Conservation (phyloP, 257 asterid genomes). For the Plantago ovata region DNA sequence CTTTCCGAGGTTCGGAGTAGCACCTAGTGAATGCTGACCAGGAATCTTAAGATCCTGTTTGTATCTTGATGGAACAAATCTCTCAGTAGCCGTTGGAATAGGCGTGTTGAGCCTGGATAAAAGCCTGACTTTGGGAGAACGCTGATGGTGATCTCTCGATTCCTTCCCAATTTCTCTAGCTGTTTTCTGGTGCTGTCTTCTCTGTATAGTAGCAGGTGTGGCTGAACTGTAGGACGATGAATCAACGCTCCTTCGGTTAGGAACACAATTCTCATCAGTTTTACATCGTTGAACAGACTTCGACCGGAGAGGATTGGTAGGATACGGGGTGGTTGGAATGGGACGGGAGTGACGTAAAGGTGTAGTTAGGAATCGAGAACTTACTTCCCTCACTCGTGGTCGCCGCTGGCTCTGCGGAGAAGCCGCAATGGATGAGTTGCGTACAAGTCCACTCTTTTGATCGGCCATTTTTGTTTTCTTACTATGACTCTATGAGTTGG, state of each 20-base stretch:
- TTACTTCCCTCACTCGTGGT: slow-evolving; percentile 35
- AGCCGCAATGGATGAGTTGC: no score
- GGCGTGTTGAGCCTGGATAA: slow-evolving; percentile 56
- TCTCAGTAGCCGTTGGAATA: slow-evolving; percentile 31
- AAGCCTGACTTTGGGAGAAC: slow-evolving; percentile 15
- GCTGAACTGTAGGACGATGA: slow-evolving; percentile 11
- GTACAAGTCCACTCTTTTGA: no score
- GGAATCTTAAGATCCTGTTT: slow-evolving; percentile 34
- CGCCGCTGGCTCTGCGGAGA: slow-evolving; percentile 20
- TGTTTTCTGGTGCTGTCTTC: slow-evolving; percentile 25
- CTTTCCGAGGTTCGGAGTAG: slow-evolving; percentile 39
- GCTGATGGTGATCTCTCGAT: slow-evolving; percentile 19
- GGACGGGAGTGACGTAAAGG: slow-evolving; percentile 27
- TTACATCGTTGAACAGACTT: slow-evolving; percentile 27
- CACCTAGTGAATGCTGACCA: slow-evolving; percentile 59
- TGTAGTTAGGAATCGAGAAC: slow-evolving; percentile 36
- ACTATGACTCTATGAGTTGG: no score
- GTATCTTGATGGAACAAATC: slow-evolving; percentile 63
- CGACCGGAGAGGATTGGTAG: slow-evolving; percentile 21
- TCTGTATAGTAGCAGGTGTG: slow-evolving; percentile 14
- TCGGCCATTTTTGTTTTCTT: no score
- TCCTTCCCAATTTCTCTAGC: slow-evolving; percentile 13
- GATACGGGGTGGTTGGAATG: slow-evolving; percentile 26
- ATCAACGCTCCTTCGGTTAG: slow-evolving; percentile 22
- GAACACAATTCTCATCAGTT: slow-evolving; percentile 29